Percentiles rank a stretch among this genome's conserved stretches.
phyloP scores from a whole-genome alignment of 2,329 filamentous ascomycete species.

The Penicillium sp. region DNA sequence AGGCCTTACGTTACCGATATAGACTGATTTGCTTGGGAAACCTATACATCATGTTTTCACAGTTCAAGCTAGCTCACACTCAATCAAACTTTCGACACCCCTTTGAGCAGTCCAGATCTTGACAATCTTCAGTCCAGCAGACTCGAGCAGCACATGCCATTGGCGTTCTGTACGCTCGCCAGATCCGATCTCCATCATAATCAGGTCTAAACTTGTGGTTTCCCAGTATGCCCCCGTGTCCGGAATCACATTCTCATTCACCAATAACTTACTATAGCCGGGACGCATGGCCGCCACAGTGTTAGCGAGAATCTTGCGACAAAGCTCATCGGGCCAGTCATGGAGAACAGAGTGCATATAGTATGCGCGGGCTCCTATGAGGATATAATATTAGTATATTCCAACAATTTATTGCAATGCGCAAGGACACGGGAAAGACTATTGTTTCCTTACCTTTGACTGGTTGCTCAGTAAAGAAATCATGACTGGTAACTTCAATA shows the following conservation, averaged over 20 bases:
- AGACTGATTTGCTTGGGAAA: neutral
- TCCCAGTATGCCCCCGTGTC: slow-evolving; percentile 33
- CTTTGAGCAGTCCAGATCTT: slow-evolving; percentile 29
- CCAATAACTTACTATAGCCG: slow-evolving; percentile 43
- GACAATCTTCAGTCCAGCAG: slow-evolving; percentile 36
- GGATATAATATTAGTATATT: slow-evolving; percentile 3
- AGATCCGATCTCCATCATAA: slow-evolving; percentile 43
- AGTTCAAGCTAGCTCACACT: slow-evolving; percentile 19
- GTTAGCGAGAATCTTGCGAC: slow-evolving; percentile 32
- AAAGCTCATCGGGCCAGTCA: slow-evolving; percentile 36
- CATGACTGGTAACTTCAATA: slow-evolving; percentile 26
- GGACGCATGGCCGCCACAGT: slow-evolving; percentile 35
- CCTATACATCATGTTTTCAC: neutral
- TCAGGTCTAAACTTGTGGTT: slow-evolving; percentile 38
- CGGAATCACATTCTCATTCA: slow-evolving; percentile 46
- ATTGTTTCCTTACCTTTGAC: slow-evolving; percentile 35
- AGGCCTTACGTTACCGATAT: neutral
- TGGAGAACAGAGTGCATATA: slow-evolving; percentile 37
- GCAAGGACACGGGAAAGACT: neutral
- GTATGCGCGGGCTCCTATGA: slow-evolving; percentile 37
- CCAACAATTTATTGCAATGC: neutral
- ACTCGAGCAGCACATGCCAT: slow-evolving; percentile 35
- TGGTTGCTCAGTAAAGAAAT: slow-evolving; percentile 49
- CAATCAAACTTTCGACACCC: slow-evolving; percentile 25
- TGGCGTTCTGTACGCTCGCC: slow-evolving; percentile 43